Base-by-base conservation (phyloP, 2,329 filamentous ascomycete species). In the Blumeria graminis region DNA sequence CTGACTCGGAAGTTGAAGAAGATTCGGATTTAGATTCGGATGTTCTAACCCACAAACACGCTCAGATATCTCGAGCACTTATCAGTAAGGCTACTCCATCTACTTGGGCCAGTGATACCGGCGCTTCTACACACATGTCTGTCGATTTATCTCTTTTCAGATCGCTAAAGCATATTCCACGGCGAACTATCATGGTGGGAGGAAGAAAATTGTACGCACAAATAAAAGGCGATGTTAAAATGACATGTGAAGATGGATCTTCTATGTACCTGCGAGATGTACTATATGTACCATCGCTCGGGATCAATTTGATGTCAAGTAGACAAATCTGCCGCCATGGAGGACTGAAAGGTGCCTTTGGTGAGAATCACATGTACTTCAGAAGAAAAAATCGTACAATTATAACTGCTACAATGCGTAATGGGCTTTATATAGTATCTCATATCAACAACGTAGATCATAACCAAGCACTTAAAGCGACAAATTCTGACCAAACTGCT, bases 241-340 rank as follows among this genome's bases (percentile, higher is more conserved):
- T 54, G 33, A 39, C 8, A 22, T 54, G 48, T 34, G 33, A 54
- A 1, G 34, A 54, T 39, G 51, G 50, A 6, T 28, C n/a, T 34
- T 52, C 33, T 6, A 52, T 52, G 50, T 34, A 34, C 13, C 36
- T 36, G 9, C 7, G 16, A 35, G 32, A 52, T 52, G 28, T 52
- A 3, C 50, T 52, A 11, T 52, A 35, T 16, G 28, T 39, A 6
- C 51, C 34, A 16, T 18, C 36, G 22, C 13, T 54, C 13, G 51
- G 51, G 8, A 54, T 54, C 8, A 54, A 54, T 11, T 54, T 54
- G n/a, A 36, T 54, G 51, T 54, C 51, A 10, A 28, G 51, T 8
- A 54, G 51, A 39, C 18, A 54, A 39, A 28, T 54, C 39, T 54
- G 34, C 39, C 51, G 34, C 16, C 14, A 28, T 54, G 8, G 18